These are phyloP conservation scores for Spirogloea muscicola DNA, from an alignment of 139 green algal species.

Conservation along the genomic window DNA sequence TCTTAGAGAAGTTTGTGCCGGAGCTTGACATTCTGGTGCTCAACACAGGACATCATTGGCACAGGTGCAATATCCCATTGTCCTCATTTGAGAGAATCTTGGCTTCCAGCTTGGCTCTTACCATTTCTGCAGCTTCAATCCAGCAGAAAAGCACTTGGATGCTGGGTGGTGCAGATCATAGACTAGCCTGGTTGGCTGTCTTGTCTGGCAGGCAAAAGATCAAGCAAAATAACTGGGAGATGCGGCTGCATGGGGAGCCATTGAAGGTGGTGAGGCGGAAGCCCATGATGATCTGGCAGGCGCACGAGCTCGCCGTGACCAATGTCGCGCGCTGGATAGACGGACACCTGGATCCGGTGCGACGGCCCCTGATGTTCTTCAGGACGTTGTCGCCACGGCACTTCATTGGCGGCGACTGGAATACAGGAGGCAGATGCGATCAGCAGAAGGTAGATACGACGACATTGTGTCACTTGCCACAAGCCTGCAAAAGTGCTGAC, in stretches of 20 bases:
- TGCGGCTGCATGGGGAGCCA: neutral
- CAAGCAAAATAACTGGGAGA: neutral
- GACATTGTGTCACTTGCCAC: no score
- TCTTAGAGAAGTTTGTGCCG: neutral
- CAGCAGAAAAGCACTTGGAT: no score
- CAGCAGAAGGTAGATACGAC: no score
- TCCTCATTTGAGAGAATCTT: no score
- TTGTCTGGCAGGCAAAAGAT: slow-evolving; percentile 2
- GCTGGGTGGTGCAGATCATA: no score
- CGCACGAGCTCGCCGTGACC: neutral
- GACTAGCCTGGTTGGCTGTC: no score
- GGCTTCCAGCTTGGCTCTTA: no score
- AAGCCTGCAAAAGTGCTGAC: no score
- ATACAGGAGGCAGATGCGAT: slow-evolving; percentile 12
- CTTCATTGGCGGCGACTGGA: slow-evolving; percentile 23
- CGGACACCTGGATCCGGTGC: neutral
- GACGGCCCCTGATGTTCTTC: neutral
- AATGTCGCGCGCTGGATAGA: slow-evolving; percentile 11
- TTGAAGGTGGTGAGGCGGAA: neutral
- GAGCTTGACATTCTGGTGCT: slow-evolving; percentile 18
- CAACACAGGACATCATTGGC: slow-evolving; percentile 25
- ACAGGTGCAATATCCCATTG: no score
- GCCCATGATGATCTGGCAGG: neutral
- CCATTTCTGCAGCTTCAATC: no score
- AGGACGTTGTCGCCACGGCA: slow-evolving; percentile 2